Evolutionary conservation across 2,329 filamentous ascomycete genomes (phyloP), one percentile per base, ranked within the genome.

Genomic region (Claviceps africana): DNA sequence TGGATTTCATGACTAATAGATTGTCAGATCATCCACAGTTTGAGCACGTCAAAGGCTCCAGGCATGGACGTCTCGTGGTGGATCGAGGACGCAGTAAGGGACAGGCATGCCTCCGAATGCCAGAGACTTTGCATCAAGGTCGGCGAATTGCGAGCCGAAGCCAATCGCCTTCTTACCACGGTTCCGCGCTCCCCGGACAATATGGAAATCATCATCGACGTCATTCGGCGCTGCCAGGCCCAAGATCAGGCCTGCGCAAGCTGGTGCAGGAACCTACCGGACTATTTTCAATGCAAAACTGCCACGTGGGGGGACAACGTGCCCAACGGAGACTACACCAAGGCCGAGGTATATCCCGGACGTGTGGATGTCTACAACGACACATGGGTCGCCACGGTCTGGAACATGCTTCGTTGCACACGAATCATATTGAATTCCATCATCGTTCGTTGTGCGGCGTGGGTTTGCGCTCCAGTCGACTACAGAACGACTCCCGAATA

Each of bases 401-500:
- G 75, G 73, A 82, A 82, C 60, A 67, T 77, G 64, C 67, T 72
- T 54, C 69, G 79, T 17, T 71, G 75, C 17, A 71, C 73, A 7
- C 70, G 80, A 2, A 68, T 83, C 30, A 72, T 78, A 50, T 67
- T 82, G 25, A 72, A 74, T 3, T 74, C 76, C 17, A 64, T 79
- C 17, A 72, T 77, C 39, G 74, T 82, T 13, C 75, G 80, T 7
- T 81, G 78, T 58, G 73, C 75, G 7, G 79, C 80, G 2, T 82
- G 79, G 78, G 68, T 78, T 25, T 78, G 76, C 61, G 69, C 73
- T 9, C 79, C 80, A 0, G 72, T 78, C 9, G 79, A 83, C 62
- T 82, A 82, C 59, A 70, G 79, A 43, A 82, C 78, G 1, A 82
- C 79, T 6, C 73, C 77, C 19, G 77, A 82, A 62, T 83, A 82